Percentiles rank a stretch among this genome's conserved stretches.
phyloP scores from a whole-genome alignment of 257 asterid species.

The Petunia secreta region DNA sequence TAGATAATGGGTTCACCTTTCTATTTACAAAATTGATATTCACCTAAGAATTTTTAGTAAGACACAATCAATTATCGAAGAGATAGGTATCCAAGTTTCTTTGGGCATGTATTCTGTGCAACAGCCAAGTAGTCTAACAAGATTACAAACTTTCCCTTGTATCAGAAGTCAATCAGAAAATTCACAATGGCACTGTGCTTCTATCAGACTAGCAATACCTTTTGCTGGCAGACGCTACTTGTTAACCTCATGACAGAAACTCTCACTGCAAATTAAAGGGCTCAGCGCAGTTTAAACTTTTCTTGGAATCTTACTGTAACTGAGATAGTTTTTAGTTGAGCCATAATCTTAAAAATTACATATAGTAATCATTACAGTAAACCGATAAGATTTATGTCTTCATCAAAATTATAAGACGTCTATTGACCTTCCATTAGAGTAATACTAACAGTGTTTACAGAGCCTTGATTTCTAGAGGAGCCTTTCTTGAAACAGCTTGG shows the following conservation, averaged over 20 bases:
- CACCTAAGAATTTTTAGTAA: too few species aligned
- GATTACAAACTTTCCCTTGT: slow-evolving; percentile 33
- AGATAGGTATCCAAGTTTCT: slow-evolving; percentile 47
- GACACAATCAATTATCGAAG: slow-evolving; percentile 16
- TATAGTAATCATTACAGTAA: not conserved
- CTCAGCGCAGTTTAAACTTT: not conserved
- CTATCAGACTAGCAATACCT: not conserved
- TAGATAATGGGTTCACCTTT: too few species aligned
- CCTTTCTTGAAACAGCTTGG: slow-evolving; percentile 34
- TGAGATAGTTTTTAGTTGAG: not conserved
- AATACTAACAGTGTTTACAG: slow-evolving; percentile 47
- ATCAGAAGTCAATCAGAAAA: too few species aligned
- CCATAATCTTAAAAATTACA: not conserved
- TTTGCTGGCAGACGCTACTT: not conserved
- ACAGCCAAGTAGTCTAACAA: slow-evolving; percentile 52
- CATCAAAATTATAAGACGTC: not conserved
- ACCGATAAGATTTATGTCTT: not conserved
- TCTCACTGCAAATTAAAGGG: not conserved
- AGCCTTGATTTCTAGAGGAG: slow-evolving; percentile 38
- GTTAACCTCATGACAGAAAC: slow-evolving; percentile 4
- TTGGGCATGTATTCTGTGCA: slow-evolving; percentile 60
- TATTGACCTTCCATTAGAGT: slow-evolving; percentile 52
- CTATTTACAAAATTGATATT: too few species aligned
- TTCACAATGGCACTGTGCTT: too few species aligned
- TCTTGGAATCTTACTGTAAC: not conserved